Base-by-base conservation (phyloP, 306 rosid genomes). In the Bauhinia variegata region DNA sequence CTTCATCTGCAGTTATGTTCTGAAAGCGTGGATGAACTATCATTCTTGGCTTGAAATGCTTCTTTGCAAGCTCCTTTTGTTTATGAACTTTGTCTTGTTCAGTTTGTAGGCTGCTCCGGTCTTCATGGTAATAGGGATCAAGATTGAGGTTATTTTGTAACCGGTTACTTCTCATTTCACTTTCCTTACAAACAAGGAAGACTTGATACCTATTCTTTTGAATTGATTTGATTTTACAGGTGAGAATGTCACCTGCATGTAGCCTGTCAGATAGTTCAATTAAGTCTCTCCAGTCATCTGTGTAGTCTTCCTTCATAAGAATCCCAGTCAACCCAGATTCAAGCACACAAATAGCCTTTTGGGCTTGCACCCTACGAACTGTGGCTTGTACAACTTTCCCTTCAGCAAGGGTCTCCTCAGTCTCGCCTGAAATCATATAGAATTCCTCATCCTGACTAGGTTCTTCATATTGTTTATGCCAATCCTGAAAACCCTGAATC, bases 261-360 rank as follows among this genome's bases (percentile, higher is more conserved):
- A 89, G 77, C 82, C 90, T 88, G 60, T 93, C 99, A 76, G 96
- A 79, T 48, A 93, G 80, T 54, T 93, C 99, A 70, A 87, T 73
- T 52, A 87, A 2, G 28, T 23, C 99, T 79, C 97, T 90, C 78
- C 87, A 82, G 69, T 88, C 97, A 86, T 95, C 99, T n/a, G 89
- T 67, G 67, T 81, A 90, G 63, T 95, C 99, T 79, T 95, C 97
- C 75, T 90, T 95, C 86, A 79, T 78, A 57, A 95, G 97, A 74
- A 95, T 95, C 69, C 99, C 99, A 44, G 99, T 90, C 84, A 95
- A 82, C 60, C 99, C 99, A 69, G 99, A 85, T 80, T 95, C 99
- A 65, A 95, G 87, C 46, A 66, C 97, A 70, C 96, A 95, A 17
- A 95, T 85, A 61, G 99, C 99, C 63, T 73, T 95, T 68, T 86